Evolutionary conservation across 1,139 yeast species (phyloP), one percentile per base, ranked within the genome.

Genomic region (Diutina ranongensis): DNA sequence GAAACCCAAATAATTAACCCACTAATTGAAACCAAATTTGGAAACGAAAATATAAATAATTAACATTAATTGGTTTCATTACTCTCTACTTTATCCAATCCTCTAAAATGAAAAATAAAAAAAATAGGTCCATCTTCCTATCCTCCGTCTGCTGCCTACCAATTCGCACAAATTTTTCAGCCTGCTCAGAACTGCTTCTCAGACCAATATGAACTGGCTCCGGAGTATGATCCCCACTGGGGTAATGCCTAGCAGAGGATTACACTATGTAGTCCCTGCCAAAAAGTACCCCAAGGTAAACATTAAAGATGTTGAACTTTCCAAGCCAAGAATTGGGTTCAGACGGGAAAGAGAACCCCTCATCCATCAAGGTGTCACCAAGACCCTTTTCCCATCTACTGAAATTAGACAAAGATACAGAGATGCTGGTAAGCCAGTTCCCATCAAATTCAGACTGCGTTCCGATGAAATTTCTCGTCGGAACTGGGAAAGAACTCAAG

Each of bases 401-500:
- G 71, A 61, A 46, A 67, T 71, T 50, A 62, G 60, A 50, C 55
- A 60, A 42, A 55, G 57, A 49, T 71, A 71, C 54, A 49, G 55
- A 40, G 62, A 63, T 44, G 64, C 63, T 3, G 73, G 72, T 13
- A 68, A 70, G 50, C 69, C 71, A 5, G 67, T 69, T 18, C 76
- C 76, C 8, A 67, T 67, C 51, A 67, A 67, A 55, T 64, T 60
- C 54, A 57, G 62, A 47, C 54, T 64, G 7, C 55, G 56, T 45
- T 63, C 67, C 52, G 72, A 67, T 49, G 56, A 54, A 36, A 67
- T 67, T 46, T 65, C 73, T 34, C 59, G 66, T 51, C 60, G 69
- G 54, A 67, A 68, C 55, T 62, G 58, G 50, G 70, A 64, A 47
- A 55, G 65, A 49, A 74, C 74, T 47, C 73, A 76, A 56, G 72